Conservation (phyloP, 305 asterid genomes). For the Fraxinus floribunda region DNA sequence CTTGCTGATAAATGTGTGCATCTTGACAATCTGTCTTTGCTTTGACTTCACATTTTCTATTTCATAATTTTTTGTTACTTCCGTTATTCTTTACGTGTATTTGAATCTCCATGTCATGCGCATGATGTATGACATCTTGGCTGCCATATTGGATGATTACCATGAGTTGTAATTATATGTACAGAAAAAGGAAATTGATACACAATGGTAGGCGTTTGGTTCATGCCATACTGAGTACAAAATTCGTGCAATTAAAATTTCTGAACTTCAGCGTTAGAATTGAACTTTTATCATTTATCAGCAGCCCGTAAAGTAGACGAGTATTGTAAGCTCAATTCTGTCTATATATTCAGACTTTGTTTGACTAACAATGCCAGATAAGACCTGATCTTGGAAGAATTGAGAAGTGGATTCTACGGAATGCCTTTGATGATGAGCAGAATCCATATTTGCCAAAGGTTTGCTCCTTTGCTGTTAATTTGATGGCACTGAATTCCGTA, state of each 20-base stretch:
- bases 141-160: neutral
- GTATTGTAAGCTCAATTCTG: neutral
- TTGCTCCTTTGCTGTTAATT: conserved; percentile 24
- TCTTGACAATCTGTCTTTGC: neutral
- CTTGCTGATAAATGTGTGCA: neutral
- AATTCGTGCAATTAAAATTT: neutral
- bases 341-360: conserved; percentile 19
- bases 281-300: neutral
- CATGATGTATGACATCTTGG: neutral
- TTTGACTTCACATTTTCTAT: neutral
- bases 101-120: neutral
- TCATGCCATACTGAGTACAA: neutral
- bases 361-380: conserved; percentile 47
- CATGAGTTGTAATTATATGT: neutral
- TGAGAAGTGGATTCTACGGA: conserved; percentile 94
- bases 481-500: neutral
- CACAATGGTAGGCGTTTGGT: neutral
- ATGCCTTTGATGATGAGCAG: conserved; percentile 90
- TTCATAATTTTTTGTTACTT: neutral
- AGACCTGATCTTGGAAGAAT: conserved; percentile 85
- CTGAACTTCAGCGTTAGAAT: neutral
- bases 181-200: neutral
- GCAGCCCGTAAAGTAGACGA: neutral
- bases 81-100: neutral
- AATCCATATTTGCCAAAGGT: conserved; percentile 96